phyloP scores from a whole-genome alignment of 257 asterid species.

The Apocynum venetum region DNA sequence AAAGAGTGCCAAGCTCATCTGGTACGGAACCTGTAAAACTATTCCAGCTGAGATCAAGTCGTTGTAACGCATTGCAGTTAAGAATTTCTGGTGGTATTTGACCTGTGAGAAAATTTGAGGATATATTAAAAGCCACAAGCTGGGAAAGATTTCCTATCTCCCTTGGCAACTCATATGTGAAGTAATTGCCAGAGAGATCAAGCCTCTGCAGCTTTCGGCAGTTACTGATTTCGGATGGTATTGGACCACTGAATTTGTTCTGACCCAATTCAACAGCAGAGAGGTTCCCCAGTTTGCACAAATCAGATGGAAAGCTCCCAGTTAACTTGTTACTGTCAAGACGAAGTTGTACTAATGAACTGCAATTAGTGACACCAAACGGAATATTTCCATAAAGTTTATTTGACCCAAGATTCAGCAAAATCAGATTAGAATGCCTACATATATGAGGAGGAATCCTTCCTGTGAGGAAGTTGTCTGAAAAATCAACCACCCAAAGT shows the following conservation, averaged over 20 bases:
- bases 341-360: slow-evolving; percentile 66
- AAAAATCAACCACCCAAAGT: slow-evolving; percentile 85
- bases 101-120: slow-evolving; percentile 61
- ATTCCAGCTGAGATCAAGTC: slow-evolving; percentile 85
- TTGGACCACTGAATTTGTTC: slow-evolving; percentile 61
- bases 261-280: slow-evolving; percentile 77
- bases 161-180: slow-evolving; percentile 56
- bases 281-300: slow-evolving; percentile 63
- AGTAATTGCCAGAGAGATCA: slow-evolving; percentile 64
- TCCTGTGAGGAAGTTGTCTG: slow-evolving; percentile 62
- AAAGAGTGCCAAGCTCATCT: slow-evolving; percentile 55
- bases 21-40: slow-evolving; percentile 55
- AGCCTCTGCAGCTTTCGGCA: slow-evolving; percentile 83
- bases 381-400: slow-evolving; percentile 64
- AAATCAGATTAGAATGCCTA: slow-evolving; percentile 44
- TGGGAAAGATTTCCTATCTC: slow-evolving; percentile 61
- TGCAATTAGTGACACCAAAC: slow-evolving; percentile 51
- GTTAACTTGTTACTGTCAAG: slow-evolving; percentile 50
- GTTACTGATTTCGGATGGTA: slow-evolving; percentile 57
- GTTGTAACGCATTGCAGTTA: slow-evolving; percentile 65
- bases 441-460: slow-evolving; percentile 71
- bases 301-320: slow-evolving; percentile 66
- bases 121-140: slow-evolving; percentile 74
- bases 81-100: slow-evolving; percentile 54
- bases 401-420: slow-evolving; percentile 74